phyloP scores from a whole-genome alignment of 345 rosid genomes.

The Combretum micranthum region DNA sequence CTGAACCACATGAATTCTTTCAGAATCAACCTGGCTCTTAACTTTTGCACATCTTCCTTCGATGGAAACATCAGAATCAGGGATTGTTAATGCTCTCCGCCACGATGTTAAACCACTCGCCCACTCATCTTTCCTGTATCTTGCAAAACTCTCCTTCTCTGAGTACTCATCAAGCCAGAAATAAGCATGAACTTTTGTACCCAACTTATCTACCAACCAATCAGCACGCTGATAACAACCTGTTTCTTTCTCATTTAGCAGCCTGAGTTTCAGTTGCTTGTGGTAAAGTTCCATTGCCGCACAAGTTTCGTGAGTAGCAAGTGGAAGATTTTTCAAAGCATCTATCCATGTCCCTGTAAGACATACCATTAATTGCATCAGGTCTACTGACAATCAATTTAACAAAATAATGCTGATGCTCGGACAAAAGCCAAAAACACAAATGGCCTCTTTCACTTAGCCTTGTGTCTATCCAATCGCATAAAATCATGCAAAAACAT shows the following conservation, averaged over 20 bases:
- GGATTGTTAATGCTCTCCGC: slow-evolving; percentile 67
- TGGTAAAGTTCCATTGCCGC: slow-evolving; percentile 94
- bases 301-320: slow-evolving; percentile 80
- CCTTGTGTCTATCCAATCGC: no score
- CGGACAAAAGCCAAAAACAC: no score
- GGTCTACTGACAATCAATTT: no score
- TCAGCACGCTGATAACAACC: slow-evolving; percentile 68
- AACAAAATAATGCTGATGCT: no score
- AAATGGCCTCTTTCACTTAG: no score
- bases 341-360: slow-evolving; percentile 57
- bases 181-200: slow-evolving; percentile 83
- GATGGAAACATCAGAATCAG: slow-evolving; percentile 50
- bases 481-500: no score
- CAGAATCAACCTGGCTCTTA: slow-evolving; percentile 43
- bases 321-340: slow-evolving; percentile 54
- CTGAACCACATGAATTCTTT: slow-evolving; percentile 50
- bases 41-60: slow-evolving; percentile 55
- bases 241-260: slow-evolving; percentile 63
- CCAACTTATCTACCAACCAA: slow-evolving; percentile 94
- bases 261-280: slow-evolving; percentile 68
- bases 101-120: slow-evolving; percentile 77
- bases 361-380: not conserved
- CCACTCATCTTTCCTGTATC: slow-evolving; percentile 93
- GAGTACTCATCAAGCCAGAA: slow-evolving; percentile 95
- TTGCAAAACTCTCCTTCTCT: slow-evolving; percentile 63